Evolutionary conservation across 441 rosid species (phyloP).

Genomic region (Adansonia rubrostipa): DNA sequence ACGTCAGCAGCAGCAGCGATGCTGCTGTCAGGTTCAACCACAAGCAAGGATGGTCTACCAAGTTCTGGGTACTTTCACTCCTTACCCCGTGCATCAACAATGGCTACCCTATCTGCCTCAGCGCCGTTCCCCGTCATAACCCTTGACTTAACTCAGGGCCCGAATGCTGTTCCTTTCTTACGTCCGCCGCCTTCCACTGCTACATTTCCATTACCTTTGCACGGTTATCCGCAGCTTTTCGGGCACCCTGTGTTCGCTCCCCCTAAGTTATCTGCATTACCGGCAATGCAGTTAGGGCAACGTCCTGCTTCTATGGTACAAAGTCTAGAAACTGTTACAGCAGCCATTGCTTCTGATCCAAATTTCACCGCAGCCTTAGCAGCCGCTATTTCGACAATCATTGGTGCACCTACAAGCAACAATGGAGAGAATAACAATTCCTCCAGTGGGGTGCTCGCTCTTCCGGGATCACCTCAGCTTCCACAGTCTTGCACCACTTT

Average conservation of each 20-base stretch:
- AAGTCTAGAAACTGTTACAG: constrained; percentile 55
- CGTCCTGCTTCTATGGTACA: constrained; percentile 46
- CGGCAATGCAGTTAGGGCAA: constrained; percentile 41
- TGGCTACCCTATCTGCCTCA: constrained; percentile 72
- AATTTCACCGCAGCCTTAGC: constrained; percentile 81
- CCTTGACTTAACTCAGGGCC: constrained; percentile 71
- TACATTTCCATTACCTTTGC: constrained; percentile 49
- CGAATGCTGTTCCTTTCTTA: constrained; percentile 38
- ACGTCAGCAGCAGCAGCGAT: constrained; percentile 85
- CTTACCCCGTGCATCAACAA: constrained; percentile 49
- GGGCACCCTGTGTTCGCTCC: constrained; percentile 43
- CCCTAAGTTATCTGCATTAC: constrained; percentile 35
- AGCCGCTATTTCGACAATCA: constrained; percentile 68
- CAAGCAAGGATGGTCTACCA: constrained; percentile 46
- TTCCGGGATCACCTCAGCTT: constrained; percentile 74
- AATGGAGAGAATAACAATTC: constrained; percentile 27
- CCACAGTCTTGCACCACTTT: constrained; percentile 93
- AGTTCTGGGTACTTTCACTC: constrained; percentile 44
- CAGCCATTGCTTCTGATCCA: constrained; percentile 81
- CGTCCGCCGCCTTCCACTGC: constrained; percentile 37
- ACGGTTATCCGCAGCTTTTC: constrained; percentile 40
- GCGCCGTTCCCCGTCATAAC: constrained; percentile 84
- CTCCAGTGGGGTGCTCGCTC: constrained; percentile 34
- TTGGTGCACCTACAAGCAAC: constrained; percentile 39
- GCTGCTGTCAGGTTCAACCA: constrained; percentile 84